Evolutionary conservation across 2,329 filamentous ascomycete genomes (phyloP), one percentile per base, ranked within the genome.

Genomic region (Zymoseptoria ardabiliae): DNA sequence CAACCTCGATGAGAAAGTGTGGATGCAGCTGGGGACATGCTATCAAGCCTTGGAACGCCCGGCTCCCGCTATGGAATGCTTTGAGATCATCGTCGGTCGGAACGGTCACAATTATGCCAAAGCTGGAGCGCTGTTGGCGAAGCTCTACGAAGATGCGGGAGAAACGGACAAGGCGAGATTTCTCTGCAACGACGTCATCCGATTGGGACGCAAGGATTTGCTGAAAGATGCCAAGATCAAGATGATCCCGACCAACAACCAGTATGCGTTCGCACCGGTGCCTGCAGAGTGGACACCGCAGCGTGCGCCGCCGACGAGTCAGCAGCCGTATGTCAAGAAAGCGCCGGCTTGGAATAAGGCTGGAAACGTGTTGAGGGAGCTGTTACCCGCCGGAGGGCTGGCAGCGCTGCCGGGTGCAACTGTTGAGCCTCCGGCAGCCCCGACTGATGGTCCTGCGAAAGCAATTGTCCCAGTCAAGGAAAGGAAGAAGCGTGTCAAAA

Each of bases 151-250:
- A 71, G 71, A 61, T 63, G 82, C 82, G 51, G 86, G 86, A 63
- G 84, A 87, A 75, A 85, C 83, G 21, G 88, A 91, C 68, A 85
- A 90, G 68, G 91, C 91, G 1, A 83, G 91, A 60, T 85, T 88
- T 60, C 83, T 91, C 55, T 85, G 90, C 54, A 88, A 87, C 35
- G 88, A 95, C 71, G 86, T 90, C 8, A 82, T 93, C 66, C 79
- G 84, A 30, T 76, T 91, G 28, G 80, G 80, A 54, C 58, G 64
- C n/a, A 63, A 62, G 23, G 67, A 70, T 53, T 60, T 68, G 28
- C 62, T 70, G 45, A 57, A 58, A 11, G 62, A 64, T 13, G 60
- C 62, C 28, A 59, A 59, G 19, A 63, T 66, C 21, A 50, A 64
- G 58, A 64, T 65, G 63, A 58, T 65, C 10, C 65, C 65, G 19